phyloP scores from a whole-genome alignment of 805 yeast species.

The Sungouiella thailandica region DNA sequence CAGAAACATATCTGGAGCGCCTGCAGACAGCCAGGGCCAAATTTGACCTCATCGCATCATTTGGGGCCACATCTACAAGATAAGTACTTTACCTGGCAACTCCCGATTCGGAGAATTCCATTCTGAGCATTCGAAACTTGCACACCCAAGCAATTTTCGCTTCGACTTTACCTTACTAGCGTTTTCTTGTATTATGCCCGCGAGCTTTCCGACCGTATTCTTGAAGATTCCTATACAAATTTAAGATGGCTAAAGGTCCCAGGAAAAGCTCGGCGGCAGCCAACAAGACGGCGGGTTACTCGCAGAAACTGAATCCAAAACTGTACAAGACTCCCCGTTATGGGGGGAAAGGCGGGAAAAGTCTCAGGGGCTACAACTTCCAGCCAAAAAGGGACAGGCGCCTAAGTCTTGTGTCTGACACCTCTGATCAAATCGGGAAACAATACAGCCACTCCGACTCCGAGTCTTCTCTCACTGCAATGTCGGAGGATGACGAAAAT shows the following conservation, averaged over 20 bases:
- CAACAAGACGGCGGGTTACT: slow-evolving; percentile 6
- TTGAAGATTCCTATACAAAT: slow-evolving; percentile 6
- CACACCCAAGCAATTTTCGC: no score
- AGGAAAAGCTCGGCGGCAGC: slow-evolving; percentile 16
- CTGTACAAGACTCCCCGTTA: slow-evolving; percentile 8
- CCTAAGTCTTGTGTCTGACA: slow-evolving; percentile 30
- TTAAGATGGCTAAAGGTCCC: slow-evolving; percentile 30
- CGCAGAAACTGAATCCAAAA: slow-evolving; percentile 11
- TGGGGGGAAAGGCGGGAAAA: slow-evolving; percentile 41
- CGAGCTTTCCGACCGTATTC: slow-evolving; percentile 2
- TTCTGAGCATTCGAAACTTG: no score
- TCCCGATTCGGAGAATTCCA: no score
- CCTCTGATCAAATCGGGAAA: slow-evolving; percentile 18
- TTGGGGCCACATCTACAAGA: no score
- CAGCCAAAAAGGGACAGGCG: slow-evolving; percentile 17
- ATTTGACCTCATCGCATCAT: no score
- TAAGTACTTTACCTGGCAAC: no score
- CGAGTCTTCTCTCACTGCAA: slow-evolving; percentile 39
- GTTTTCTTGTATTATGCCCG: slow-evolving; percentile 6
- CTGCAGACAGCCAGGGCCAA: no score
- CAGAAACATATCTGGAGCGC: no score
- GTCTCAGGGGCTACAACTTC: slow-evolving; percentile 20
- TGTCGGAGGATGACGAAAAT: slow-evolving; percentile 18
- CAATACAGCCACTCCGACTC: slow-evolving; percentile 19
- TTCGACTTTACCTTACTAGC: no score